phyloP scores from a whole-genome alignment of 768 basidiomycete genomes.

The Galerina sulciceps region DNA sequence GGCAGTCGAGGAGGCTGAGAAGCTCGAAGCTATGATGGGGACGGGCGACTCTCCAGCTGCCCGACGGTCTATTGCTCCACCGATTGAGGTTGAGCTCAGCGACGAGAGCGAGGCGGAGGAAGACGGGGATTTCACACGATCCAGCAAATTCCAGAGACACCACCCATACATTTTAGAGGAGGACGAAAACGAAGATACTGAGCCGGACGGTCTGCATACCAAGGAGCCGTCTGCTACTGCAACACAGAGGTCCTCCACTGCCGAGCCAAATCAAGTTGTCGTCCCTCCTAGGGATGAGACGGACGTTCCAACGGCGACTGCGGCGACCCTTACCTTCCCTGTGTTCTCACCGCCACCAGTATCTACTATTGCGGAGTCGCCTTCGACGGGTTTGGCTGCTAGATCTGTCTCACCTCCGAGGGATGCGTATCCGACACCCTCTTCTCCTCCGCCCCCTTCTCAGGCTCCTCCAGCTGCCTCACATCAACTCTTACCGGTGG shows the following conservation, averaged over 20 bases:
- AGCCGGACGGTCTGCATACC: constrained; percentile 24
- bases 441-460: constrained; percentile 31
- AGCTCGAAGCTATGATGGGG: constrained; percentile 29
- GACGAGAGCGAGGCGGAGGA: constrained; percentile 30
- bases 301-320: constrained; percentile 45
- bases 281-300: constrained; percentile 33
- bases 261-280: constrained; percentile 22
- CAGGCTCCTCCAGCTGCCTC: constrained; percentile 28
- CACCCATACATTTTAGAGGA: constrained; percentile 75
- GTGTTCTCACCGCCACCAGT: constrained; percentile 24
- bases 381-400: neutral
- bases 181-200: constrained; percentile 59
- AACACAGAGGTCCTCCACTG: constrained; percentile 11
- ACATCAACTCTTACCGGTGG: constrained; percentile 4
- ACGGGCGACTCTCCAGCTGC: constrained; percentile 5
- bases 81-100: constrained; percentile 31
- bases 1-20: constrained; percentile 55
- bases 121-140: constrained; percentile 35
- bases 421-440: constrained; percentile 12
- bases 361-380: neutral
- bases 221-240: constrained; percentile 15
- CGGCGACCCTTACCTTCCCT: constrained; percentile 48
- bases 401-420: constrained; percentile 12
- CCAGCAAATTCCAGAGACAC: constrained; percentile 41
- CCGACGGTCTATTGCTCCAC: constrained; percentile 22